Evolutionary conservation across 192 early-diverging fungal species (phyloP).

Genomic region (Coemansia sp.): DNA sequence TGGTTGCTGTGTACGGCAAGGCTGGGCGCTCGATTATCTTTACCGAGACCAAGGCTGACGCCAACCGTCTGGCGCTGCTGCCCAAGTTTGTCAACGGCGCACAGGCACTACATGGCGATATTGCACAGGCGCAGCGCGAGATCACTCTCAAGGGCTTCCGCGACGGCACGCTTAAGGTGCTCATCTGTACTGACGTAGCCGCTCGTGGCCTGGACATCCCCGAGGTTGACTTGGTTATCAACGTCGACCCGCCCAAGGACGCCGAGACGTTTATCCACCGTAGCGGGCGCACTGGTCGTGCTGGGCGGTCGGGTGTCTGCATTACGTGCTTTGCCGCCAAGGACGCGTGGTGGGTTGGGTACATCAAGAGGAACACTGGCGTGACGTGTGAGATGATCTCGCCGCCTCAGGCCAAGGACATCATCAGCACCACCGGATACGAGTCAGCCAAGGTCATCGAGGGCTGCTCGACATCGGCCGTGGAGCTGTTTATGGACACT

Average conservation of each 20-base stretch:
- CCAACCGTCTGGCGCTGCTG: conserved; percentile 82
- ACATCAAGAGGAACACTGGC: conserved; percentile 75
- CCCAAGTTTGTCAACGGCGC: conserved; percentile 76
- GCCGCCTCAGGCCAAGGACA: conserved; percentile 88
- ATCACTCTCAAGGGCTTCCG: conserved; percentile 93
- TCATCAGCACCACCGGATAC: conserved; percentile 73
- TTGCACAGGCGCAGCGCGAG: conserved; percentile 79
- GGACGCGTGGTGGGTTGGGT: conserved; percentile 78
- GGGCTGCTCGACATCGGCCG: conserved; percentile 68
- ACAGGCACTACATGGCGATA: conserved; percentile 87
- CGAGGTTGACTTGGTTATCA: conserved; percentile 95
- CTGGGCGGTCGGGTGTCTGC: conserved; percentile 81
- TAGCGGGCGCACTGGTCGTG: conserved; percentile 92
- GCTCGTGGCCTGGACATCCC: conserved; percentile 96
- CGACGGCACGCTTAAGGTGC: conserved; percentile 87
- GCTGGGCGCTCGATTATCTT: conserved; percentile 88
- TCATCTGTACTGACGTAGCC: conserved; percentile 92
- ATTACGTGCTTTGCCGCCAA: conserved; percentile 90
- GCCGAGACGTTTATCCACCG: conserved; percentile 95
- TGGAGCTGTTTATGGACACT: conserved; percentile 73
- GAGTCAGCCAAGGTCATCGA: conserved; percentile 73
- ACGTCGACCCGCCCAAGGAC: conserved; percentile 92
- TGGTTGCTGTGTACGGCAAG: conserved; percentile 86
- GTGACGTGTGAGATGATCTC: conserved; percentile 76
- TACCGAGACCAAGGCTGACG: conserved; percentile 88